phyloP scores from a whole-genome alignment of 768 basidiomycete genomes.

The Dentipellis fragilis region DNA sequence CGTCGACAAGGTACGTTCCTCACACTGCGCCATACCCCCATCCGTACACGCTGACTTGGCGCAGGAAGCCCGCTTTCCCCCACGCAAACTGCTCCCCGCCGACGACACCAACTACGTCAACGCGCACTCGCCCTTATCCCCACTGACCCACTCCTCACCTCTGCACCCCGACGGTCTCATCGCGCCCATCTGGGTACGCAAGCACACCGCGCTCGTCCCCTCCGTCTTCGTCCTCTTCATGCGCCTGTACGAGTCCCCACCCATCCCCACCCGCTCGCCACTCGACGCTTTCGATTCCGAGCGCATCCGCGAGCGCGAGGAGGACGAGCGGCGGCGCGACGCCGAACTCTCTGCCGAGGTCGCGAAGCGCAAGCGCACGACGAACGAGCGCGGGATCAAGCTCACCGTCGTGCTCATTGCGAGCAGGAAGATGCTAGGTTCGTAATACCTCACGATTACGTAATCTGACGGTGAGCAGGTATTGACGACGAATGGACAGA shows the following conservation, averaged over 20 bases:
- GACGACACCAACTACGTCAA: conserved; percentile 44
- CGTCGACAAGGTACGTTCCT: conserved; percentile 58
- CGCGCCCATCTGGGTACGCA: conserved; percentile 96
- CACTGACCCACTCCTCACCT: conserved; percentile 79
- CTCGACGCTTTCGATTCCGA: conserved; percentile 45
- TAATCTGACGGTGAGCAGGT: not conserved
- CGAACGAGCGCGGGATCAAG: conserved; percentile 83
- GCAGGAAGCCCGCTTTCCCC: conserved; percentile 73
- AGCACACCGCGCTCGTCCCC: conserved; percentile 86
- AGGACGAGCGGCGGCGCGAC: conserved; percentile 67
- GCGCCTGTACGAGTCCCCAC: conserved; percentile 63
- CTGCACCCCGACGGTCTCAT: conserved; percentile 92
- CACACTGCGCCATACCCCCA: no score
- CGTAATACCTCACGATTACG: conserved; percentile 16
- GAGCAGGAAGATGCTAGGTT: conserved; percentile 80
- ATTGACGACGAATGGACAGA: conserved; percentile 35
- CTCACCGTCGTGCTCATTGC: conserved; percentile 90
- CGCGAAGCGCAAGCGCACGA: conserved; percentile 64
- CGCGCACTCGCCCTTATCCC: conserved; percentile 88
- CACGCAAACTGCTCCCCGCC: conserved; percentile 58
- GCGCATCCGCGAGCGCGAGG: conserved; percentile 36
- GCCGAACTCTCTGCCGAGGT: conserved; percentile 73
- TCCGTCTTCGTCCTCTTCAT: conserved; percentile 91
- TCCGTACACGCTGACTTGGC: not conserved
- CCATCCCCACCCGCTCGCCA: conserved; percentile 36